Base-by-base conservation (phyloP, 768 basidiomycete genomes). In the Podaxis sp. region DNA sequence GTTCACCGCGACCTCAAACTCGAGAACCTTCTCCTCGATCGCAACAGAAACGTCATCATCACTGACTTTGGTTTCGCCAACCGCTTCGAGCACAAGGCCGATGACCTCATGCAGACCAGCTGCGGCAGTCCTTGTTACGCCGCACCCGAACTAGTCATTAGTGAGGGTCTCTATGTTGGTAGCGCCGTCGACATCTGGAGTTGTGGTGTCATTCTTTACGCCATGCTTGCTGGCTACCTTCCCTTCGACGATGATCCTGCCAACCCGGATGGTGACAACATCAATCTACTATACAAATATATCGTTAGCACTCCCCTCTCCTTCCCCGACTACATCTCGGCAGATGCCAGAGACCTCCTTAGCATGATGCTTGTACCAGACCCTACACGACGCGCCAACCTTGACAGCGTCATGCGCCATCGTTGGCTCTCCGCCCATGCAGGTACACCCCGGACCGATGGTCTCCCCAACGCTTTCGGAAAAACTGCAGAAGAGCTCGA, bases 1-100 rank as follows among this genome's bases (percentile, higher is more conserved):
- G 96, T 98, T 53, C 97, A 99, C 74, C 93, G 97, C 63, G 96
- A 99, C 77, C 89, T 99, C 75, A 99, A 99, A 78, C 89, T 99
- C 66, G 96, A 98, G 79, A 99, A 98, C 72, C 82, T 99, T 2
- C 88, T 99, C 46, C 88, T 99, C 62, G 97, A 99, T 79, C 91
- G 96, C 64, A 88, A 98, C 71, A 88, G 97, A 55, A 98, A 99
- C 72, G 94, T 99, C 66, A 96, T 99, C 79, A 97, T 99, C 79
- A 98, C 97, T 61, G 97, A 98, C 74, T 99, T 99, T 74, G 97
- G 97, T 12, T 99, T 98, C 70, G 97, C 97, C 64, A 99, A 98
- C 77, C 88, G 91, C 55, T 99, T 98, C 72, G 94, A 96, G 74
- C 93, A 96, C 71, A 87, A 88, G 36, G 66, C 88, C 9, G 94